phyloP scores from a whole-genome alignment of 2,329 filamentous ascomycete species.

The Exophiala bonariae region DNA sequence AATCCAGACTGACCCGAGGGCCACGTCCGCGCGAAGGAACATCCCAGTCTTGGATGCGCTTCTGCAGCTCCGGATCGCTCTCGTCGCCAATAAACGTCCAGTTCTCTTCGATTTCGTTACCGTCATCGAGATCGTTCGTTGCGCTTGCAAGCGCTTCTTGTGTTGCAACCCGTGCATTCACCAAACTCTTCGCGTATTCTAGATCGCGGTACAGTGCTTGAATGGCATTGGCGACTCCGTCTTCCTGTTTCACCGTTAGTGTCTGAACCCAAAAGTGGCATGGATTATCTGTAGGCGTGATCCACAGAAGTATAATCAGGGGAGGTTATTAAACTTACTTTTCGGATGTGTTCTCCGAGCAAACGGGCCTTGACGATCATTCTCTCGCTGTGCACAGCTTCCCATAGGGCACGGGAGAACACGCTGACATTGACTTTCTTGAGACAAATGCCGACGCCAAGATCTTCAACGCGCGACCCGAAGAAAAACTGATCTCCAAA shows the following conservation, averaged over 20 bases:
- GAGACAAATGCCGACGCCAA: slow-evolving; percentile 87
- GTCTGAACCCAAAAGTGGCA: too few relatives aligned
- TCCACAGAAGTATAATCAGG: too few relatives aligned
- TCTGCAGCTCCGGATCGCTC: slow-evolving; percentile 46
- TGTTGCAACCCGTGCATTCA: slow-evolving; percentile 58
- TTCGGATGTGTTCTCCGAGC: slow-evolving; percentile 83
- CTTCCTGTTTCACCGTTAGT: slow-evolving; percentile 59
- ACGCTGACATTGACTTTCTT: slow-evolving; percentile 85
- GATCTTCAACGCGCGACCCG: slow-evolving; percentile 81
- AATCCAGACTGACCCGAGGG: slow-evolving; percentile 19
- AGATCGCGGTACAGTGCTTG: slow-evolving; percentile 92
- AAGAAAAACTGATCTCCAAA: slow-evolving; percentile 99
- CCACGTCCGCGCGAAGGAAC: slow-evolving; percentile 13
- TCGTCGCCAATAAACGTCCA: slow-evolving; percentile 86
- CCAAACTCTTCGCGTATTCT: slow-evolving; percentile 84
- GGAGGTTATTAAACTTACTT: slow-evolving; percentile 60
- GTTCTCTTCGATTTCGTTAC: slow-evolving; percentile 72
- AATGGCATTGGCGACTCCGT: slow-evolving; percentile 86
- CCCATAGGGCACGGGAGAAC: slow-evolving; percentile 85
- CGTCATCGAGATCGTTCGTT: slow-evolving; percentile 36
- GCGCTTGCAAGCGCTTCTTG: slow-evolving; percentile 27
- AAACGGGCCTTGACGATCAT: slow-evolving; percentile 86
- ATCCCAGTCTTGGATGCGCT: slow-evolving; percentile 33
- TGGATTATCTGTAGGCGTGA: too few relatives aligned
- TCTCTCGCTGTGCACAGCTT: slow-evolving; percentile 82